Evolutionary conservation across 2,329 filamentous ascomycete genomes (phyloP).

Genomic region (Fusarium sp.): DNA sequence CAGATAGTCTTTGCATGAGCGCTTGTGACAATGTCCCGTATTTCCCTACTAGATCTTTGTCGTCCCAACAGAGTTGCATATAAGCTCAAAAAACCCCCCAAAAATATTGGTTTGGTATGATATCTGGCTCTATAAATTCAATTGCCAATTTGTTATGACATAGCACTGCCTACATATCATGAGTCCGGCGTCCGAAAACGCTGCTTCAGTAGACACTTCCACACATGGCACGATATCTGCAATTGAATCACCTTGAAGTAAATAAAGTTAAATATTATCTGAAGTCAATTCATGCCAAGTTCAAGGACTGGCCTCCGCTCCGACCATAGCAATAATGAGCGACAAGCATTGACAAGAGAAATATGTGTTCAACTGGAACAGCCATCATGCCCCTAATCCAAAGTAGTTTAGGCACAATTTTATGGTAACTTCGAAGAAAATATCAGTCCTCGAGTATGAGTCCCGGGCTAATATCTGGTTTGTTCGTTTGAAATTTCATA

Average conservation of each 20-base stretch:
- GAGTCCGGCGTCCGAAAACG: neutral
- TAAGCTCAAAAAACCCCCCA: neutral
- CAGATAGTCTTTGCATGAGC: neutral
- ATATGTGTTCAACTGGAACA: no score
- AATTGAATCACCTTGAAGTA: rapidly evolving
- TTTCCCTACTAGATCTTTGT: neutral
- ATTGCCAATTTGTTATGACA: neutral
- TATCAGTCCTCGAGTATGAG: neutral
- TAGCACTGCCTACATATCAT: neutral
- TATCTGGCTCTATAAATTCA: neutral
- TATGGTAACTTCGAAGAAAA: no score
- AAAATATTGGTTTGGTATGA: neutral
- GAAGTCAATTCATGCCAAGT: neutral
- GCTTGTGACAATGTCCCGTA: neutral
- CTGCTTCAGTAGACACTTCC: no score
- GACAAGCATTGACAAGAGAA: no score
- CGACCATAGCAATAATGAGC: no score
- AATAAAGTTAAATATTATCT: rapidly evolving
- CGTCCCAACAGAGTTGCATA: no score
- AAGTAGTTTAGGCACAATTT: no score
- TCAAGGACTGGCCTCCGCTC: neutral
- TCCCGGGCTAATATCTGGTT: no score
- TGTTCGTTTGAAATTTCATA: neutral
- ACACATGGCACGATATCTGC: neutral
- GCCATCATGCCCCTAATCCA: no score